phyloP scores from a whole-genome alignment of 768 basidiomycete genomes.

The Crucibulum laeve region DNA sequence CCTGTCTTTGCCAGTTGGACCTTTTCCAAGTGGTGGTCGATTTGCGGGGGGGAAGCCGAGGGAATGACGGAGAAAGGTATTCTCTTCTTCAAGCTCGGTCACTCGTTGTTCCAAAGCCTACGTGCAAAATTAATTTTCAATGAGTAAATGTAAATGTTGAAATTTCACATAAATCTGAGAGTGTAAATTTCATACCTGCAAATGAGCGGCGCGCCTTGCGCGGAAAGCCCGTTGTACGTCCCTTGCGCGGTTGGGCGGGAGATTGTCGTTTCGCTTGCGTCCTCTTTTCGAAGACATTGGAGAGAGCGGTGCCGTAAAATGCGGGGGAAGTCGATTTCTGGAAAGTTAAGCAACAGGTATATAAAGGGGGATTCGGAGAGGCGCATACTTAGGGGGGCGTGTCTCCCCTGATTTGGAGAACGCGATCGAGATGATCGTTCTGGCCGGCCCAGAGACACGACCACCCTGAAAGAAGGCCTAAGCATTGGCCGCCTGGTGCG shows the following conservation, averaged over 20 bases:
- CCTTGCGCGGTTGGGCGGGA: slow-evolving; percentile 77
- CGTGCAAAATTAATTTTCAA: slow-evolving; percentile 20
- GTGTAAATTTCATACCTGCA: slow-evolving; percentile 53
- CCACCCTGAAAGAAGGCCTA: background rate
- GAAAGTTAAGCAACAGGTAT: slow-evolving; percentile 23
- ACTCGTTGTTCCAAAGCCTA: slow-evolving; percentile 83
- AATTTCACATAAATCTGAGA: slow-evolving; percentile 31
- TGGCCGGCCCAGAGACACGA: background rate
- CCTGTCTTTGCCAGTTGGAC: slow-evolving; percentile 85
- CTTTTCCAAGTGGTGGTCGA: slow-evolving; percentile 71
- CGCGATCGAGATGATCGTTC: slow-evolving; percentile 14
- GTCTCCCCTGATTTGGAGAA: slow-evolving; percentile 15
- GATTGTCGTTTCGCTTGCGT: slow-evolving; percentile 76
- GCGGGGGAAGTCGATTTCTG: slow-evolving; percentile 16
- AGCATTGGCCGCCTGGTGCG: background rate
- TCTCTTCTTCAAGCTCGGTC: slow-evolving; percentile 81
- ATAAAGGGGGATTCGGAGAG: slow-evolving; percentile 34
- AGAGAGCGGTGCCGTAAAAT: slow-evolving; percentile 19
- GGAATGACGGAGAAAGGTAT: slow-evolving; percentile 63
- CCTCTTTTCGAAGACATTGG: slow-evolving; percentile 85
- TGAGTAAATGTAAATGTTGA: slow-evolving; percentile 18
- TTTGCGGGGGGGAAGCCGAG: slow-evolving; percentile 72
- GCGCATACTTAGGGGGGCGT: slow-evolving; percentile 23
- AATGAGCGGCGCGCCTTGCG: slow-evolving; percentile 82
- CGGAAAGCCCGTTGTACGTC: slow-evolving; percentile 90